Base-by-base conservation (phyloP, 805 yeast genomes). In the Candida stauntonica region DNA sequence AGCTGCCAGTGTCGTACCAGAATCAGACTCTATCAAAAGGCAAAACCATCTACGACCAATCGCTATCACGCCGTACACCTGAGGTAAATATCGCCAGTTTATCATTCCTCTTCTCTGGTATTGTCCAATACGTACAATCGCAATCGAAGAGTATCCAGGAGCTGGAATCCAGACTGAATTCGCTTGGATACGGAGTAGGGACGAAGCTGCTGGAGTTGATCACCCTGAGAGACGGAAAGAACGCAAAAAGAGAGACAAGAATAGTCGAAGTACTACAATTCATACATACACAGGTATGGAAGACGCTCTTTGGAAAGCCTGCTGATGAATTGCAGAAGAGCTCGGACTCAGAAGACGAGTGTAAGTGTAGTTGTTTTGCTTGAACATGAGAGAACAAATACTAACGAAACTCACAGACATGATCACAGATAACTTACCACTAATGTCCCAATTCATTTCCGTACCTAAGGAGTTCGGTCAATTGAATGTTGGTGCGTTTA, bases 401-500 rank as follows among this genome's bases (percentile, higher is more conserved):
- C 36, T 34, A 37, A 30, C 39, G 5, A 3, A 27, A 13, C 29
- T 4, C 18, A 18, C 34, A 44, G 47, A 44, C 17, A 45, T 45
- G 49, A 83, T 87, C 43, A 78, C 77, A 14, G 96, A 87, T 57
- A 76, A 80, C 50, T 58, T 68, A 12, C 96, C 96, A 5, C 50
- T 84, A 32, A 67, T 86, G 28, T 70, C 85, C n/a, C 75, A 74
- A 50, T 87, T 70, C 54, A 77, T 87, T 9, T 77, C 85, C 21
- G 80, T 84, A 5, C 96, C 96, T 2, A 77, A 75, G 48, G 95
- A 87, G 47, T 78, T 81, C 54, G 79, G 84, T 9, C 79, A 79
- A 45, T 68, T 86, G 52, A 85, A 83, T 54, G 84, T 93, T 54
- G 79, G 82, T 13, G 89, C 95, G 0, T 85, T 83, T 55, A 75